phyloP scores from a whole-genome alignment of 1,284 basidiomycete genomes.

The Cutaneotrichosporon dermatis region DNA sequence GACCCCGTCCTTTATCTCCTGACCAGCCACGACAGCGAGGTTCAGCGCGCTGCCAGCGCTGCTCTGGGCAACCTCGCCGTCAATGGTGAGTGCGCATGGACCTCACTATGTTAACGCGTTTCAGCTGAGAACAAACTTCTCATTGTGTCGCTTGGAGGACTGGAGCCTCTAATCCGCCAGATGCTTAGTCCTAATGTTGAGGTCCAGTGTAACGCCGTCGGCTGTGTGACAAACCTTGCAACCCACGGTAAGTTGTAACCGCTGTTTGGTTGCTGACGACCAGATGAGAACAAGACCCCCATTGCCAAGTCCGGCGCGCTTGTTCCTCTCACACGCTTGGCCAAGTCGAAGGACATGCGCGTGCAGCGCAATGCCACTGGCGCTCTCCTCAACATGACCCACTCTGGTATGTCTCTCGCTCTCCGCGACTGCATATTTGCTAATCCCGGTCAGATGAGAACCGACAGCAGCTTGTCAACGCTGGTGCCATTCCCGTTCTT shows the following conservation, averaged over 20 bases:
- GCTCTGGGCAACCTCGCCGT: conserved; percentile 98
- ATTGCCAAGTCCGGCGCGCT: conserved; percentile 98
- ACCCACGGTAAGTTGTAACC: conserved; percentile 73
- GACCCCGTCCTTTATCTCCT: conserved; percentile 97
- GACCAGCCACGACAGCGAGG: conserved; percentile 96
- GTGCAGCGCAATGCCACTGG: conserved; percentile 99
- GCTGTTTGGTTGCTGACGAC: conserved; percentile 8
- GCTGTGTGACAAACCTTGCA: conserved; percentile 97
- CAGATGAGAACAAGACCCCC: conserved; percentile 99
- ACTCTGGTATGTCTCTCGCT: conserved; percentile 64
- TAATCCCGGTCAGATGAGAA: conserved; percentile 74
- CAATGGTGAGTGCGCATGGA: conserved; percentile 67
- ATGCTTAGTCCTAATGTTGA: conserved; percentile 98
- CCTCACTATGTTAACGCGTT: conserved; percentile 6
- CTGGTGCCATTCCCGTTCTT: conserved; percentile 95
- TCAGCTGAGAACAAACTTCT: conserved; percentile 97
- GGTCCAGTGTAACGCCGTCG: conserved; percentile 99
- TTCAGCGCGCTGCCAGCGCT: conserved; percentile 95
- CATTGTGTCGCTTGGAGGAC: conserved; percentile 95
- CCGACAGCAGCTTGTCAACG: conserved; percentile 95
- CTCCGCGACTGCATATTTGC: not conserved
- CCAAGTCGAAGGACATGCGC: conserved; percentile 97
- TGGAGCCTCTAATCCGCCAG: conserved; percentile 96
- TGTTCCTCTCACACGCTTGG: conserved; percentile 91
- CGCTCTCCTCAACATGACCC: conserved; percentile 98